A percentile compares a stretch with the other conserved stretches of the same genome.
Evolutionary conservation across 2,329 filamentous ascomycete genomes (phyloP).

Genomic region (Chaetomium strumarium): DNA sequence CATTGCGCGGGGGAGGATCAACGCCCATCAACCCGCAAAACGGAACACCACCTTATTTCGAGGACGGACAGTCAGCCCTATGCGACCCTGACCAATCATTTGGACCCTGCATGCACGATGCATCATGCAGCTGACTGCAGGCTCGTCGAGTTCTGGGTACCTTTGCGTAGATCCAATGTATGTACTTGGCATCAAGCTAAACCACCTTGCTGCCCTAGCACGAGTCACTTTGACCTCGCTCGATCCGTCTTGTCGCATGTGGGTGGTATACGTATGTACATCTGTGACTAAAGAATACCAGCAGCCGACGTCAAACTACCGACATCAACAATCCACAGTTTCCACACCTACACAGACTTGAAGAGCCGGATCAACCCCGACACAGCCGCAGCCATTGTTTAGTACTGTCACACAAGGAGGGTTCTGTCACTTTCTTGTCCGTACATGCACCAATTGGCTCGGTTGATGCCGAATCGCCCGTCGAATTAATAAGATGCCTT

Average conservation of each 20-base stretch:
- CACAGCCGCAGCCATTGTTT: neutral
- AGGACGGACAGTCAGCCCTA: neutral
- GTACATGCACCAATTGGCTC: neutral
- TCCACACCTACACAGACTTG: neutral
- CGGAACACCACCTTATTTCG: too few relatives aligned
- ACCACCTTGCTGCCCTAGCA: too few relatives aligned
- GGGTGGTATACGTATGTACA: too few relatives aligned
- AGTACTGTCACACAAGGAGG: neutral
- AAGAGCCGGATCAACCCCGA: neutral
- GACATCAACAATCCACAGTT: too few relatives aligned
- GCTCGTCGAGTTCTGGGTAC: neutral
- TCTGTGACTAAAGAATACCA: too few relatives aligned
- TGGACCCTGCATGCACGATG: neutral
- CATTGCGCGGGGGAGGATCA: too few relatives aligned
- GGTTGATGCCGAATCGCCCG: neutral
- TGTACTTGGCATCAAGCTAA: too few relatives aligned
- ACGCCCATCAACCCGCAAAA: neutral
- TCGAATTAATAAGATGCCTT: too few relatives aligned
- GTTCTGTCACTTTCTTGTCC: neutral
- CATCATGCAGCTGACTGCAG: neutral
- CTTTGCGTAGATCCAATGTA: too few relatives aligned
- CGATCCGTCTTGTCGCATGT: too few relatives aligned
- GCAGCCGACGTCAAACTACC: too few relatives aligned
- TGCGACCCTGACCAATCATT: neutral
- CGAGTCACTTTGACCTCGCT: too few relatives aligned